phyloP scores from a whole-genome alignment of 2,329 filamentous ascomycete species.

The Elsinoe fawcettii region DNA sequence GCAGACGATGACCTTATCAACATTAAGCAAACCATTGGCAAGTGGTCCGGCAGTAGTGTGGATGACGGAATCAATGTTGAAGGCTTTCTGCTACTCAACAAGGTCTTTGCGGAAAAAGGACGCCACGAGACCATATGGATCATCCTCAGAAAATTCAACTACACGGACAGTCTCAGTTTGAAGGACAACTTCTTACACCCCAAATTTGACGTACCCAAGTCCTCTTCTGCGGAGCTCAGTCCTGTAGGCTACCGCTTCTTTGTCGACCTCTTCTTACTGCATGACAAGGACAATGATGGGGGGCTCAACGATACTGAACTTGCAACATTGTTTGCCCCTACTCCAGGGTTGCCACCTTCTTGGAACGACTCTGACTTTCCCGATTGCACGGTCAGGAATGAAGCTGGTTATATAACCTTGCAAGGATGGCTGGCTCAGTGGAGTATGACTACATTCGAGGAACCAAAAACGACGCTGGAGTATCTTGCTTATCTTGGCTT shows the following conservation, averaged over 20 bases:
- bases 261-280: constrained; percentile 87
- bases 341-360: constrained; percentile 75
- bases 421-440: constrained; percentile 98
- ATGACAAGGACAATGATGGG: constrained; percentile 96
- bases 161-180: constrained; percentile 88
- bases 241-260: constrained; percentile 95
- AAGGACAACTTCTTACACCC: constrained; percentile 88
- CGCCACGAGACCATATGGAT: constrained; percentile 98
- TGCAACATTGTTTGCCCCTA: constrained; percentile 80
- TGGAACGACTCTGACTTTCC: constrained; percentile 89
- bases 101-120: constrained; percentile 93
- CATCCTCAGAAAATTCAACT: constrained; percentile 88
- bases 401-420: constrained; percentile 87
- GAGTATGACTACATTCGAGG: constrained; percentile 98
- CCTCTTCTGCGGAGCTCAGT: constrained; percentile 85
- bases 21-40: constrained; percentile 80
- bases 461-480: constrained; percentile 88
- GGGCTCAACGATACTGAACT: constrained; percentile 83
- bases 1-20: constrained; percentile 75
- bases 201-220: constrained; percentile 88
- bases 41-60: constrained; percentile 29
- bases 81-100: constrained; percentile 86
- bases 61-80: constrained; percentile 63
- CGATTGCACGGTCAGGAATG: constrained; percentile 87
- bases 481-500: constrained; percentile 96